Evolutionary conservation across 441 rosid species (phyloP).

Genomic region (Aquilaria agallochum): DNA sequence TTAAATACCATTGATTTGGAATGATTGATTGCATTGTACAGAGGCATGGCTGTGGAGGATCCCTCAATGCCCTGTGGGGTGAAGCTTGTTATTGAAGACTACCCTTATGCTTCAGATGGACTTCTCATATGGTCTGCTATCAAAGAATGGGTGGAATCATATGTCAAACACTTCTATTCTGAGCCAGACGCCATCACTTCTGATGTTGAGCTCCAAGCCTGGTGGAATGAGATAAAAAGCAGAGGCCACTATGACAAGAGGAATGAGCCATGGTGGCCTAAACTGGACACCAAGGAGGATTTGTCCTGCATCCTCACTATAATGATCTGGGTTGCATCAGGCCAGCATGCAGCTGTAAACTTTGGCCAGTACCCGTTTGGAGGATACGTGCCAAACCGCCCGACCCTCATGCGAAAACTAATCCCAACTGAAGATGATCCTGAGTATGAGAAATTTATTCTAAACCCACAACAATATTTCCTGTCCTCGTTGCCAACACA

Average conservation of each 20-base stretch:
- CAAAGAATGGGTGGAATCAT: constrained; percentile 69
- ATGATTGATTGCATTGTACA: constrained; percentile 20
- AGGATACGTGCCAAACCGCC: constrained; percentile 91
- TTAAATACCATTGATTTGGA: not conserved
- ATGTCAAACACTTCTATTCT: constrained; percentile 66
- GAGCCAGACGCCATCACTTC: constrained; percentile 52
- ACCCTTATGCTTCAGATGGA: constrained; percentile 94
- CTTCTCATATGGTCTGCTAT: constrained; percentile 91
- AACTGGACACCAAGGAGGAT: constrained; percentile 65
- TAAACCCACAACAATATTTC: constrained; percentile 62
- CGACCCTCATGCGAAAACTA: constrained; percentile 71
- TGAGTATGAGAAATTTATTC: constrained; percentile 57
- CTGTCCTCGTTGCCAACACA: constrained; percentile 70
- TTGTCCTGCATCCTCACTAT: constrained; percentile 59
- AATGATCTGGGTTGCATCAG: constrained; percentile 87
- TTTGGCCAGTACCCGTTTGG: constrained; percentile 97
- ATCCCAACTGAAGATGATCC: constrained; percentile 58
- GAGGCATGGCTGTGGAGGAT: constrained; percentile 95
- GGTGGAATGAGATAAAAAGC: constrained; percentile 96
- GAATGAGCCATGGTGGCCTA: constrained; percentile 96
- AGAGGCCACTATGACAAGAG: constrained; percentile 83
- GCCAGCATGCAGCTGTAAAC: constrained; percentile 94
- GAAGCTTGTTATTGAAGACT: constrained; percentile 78
- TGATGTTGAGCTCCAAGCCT: constrained; percentile 77
- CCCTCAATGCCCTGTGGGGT: constrained; percentile 67